phyloP scores from a whole-genome alignment of 2,329 filamentous ascomycete genomes.

The Claviceps quebecensis region DNA sequence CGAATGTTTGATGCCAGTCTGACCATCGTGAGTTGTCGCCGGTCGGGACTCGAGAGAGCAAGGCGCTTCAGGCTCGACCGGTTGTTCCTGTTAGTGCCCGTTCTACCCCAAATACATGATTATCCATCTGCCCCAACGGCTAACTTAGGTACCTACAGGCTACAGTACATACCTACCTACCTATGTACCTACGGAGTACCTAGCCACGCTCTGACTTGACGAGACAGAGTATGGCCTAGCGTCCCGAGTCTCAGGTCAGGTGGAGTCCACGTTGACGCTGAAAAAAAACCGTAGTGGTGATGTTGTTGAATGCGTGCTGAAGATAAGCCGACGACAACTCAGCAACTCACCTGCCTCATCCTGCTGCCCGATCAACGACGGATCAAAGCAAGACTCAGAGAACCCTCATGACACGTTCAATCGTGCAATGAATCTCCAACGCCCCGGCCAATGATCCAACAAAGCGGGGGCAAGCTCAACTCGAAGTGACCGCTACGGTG shows the following conservation, averaged over 20 bases:
- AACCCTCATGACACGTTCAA: not conserved
- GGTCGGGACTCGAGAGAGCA: not conserved
- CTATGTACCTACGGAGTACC: too few relatives aligned
- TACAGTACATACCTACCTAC: too few relatives aligned
- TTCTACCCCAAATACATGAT: too few relatives aligned
- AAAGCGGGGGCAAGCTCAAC: constrained; percentile 2
- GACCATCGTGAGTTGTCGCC: not conserved
- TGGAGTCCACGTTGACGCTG: not conserved
- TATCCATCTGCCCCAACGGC: not conserved
- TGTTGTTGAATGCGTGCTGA: not conserved
- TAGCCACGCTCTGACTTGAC: not conserved
- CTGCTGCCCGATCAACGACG: not conserved
- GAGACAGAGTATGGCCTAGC: not conserved
- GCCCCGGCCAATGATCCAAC: constrained; percentile 6
- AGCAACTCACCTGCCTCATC: not conserved
- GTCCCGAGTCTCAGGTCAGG: not conserved
- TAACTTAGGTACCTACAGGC: not conserved
- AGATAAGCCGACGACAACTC: not conserved
- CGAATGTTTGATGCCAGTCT: not conserved
- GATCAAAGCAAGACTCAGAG: not conserved
- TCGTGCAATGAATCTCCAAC: constrained; percentile 3
- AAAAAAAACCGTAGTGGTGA: not conserved
- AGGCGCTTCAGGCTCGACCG: not conserved
- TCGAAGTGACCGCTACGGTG: constrained; percentile 1
- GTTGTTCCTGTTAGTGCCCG: not conserved